Evolutionary conservation across 805 yeast genomes (phyloP), one percentile per base, ranked within the genome.

Genomic region (Ogataea philodendri): DNA sequence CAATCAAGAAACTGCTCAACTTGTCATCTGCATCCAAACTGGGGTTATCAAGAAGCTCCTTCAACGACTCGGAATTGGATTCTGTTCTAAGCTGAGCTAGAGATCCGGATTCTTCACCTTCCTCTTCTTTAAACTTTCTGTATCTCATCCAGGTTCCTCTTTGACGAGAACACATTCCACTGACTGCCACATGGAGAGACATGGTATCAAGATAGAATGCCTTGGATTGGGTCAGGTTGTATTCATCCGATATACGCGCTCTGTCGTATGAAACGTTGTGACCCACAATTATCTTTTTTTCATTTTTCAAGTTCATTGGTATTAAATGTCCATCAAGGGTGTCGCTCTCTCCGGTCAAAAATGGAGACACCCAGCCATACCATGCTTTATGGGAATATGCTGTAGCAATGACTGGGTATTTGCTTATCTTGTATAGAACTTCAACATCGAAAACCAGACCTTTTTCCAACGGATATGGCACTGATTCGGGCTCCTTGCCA

Each of bases 301-400:
- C 49, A 3, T 55, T 54, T 9, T 59, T 56, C 0, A 78, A 66
- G 43, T 84, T 77, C 55, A 90, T 55, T 0, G 97, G 96, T 0
- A 94, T 76, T 35, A 94, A 60, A 48, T 87, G 95, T 10, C 53
- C 50, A 19, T 80, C 72, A 13, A 62, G 52, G 3, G 57, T 48
- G 5, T 66, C 62, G 3, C 77, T 62, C 31, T 75, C 78, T 3
- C 72, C 74, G 1, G 83, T 69, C 14, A 93, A 57, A 55, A 72
- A 79, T 0, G 99, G 98, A 0, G 96, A 87, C 7, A 87, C 79
- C 99, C 99, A 93, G 0, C 81, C 78, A 54, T 89, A 93, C 95
- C 97, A 88, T 0, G 96, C 95, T 7, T 70, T 65, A 0, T 69
- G 56, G 0, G 96, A 78, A 2, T 71, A 79, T 8, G 96, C 95